These are phyloP conservation scores for Isabelozyma pseudorhagii DNA, from an alignment of 805 yeast genomes.

Conservation along the genomic window DNA sequence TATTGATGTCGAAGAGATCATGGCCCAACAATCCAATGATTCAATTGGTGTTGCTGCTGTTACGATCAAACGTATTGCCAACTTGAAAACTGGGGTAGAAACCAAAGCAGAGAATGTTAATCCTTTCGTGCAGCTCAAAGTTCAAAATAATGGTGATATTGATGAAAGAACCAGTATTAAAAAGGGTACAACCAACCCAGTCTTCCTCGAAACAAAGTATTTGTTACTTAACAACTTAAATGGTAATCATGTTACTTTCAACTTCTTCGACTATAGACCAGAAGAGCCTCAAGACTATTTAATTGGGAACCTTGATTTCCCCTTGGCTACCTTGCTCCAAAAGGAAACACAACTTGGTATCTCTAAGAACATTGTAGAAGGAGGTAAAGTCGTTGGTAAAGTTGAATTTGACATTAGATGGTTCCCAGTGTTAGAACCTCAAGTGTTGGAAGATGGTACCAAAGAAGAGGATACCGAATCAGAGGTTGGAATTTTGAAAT, in stretches of 20 bases:
- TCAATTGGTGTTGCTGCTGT: constrained; percentile 70
- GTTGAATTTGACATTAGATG: constrained; percentile 55
- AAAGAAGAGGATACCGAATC: constrained; percentile 50
- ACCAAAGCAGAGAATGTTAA: constrained; percentile 42
- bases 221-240: constrained; percentile 55
- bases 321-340: constrained; percentile 59
- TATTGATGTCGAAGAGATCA: constrained; percentile 67
- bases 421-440: constrained; percentile 46
- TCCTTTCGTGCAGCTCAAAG: constrained; percentile 52
- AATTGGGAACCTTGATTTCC: constrained; percentile 47
- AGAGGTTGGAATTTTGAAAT: constrained; percentile 72
- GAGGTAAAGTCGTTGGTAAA: constrained; percentile 57
- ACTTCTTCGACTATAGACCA: constrained; percentile 50
- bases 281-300: constrained; percentile 55
- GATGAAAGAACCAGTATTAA: constrained; percentile 58
- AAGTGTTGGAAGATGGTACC: constrained; percentile 46
- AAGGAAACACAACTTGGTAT: constrained; percentile 42
- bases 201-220: constrained; percentile 65
- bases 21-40: constrained; percentile 62
- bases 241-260: constrained; percentile 51
- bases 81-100: constrained; percentile 39
- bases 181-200: constrained; percentile 53
- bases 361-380: constrained; percentile 42
- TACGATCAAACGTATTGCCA: constrained; percentile 52
- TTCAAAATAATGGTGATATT: constrained; percentile 35